Evolutionary conservation across 768 basidiomycete genomes (phyloP).

Genomic region (Butyriboletus loyo): DNA sequence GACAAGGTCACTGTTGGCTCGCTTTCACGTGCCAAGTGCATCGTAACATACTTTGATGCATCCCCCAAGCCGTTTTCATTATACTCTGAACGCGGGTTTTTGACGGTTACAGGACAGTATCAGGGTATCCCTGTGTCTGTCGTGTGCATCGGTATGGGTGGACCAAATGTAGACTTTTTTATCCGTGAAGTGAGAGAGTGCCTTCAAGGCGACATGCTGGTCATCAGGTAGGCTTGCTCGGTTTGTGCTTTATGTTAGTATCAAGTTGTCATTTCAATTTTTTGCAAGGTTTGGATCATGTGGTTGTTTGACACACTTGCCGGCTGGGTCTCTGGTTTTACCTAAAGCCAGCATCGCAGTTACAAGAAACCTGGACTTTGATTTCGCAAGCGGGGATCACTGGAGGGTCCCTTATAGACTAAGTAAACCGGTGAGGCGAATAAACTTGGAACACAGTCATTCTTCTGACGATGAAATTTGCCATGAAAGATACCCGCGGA

Average conservation of each 20-base stretch:
- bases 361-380: slow-evolving; percentile 72
- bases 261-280: not conserved
- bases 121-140: slow-evolving; percentile 63
- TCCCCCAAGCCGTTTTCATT: slow-evolving; percentile 57
- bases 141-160: slow-evolving; percentile 82
- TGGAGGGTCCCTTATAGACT: slow-evolving; percentile 54
- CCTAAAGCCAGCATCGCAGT: slow-evolving; percentile 68
- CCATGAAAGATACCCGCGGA: slow-evolving; percentile 57
- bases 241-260: not conserved
- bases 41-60: slow-evolving; percentile 63
- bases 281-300: slow-evolving; percentile 72
- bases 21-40: slow-evolving; percentile 57
- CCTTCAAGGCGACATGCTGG: slow-evolving; percentile 56
- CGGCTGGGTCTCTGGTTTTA: slow-evolving; percentile 74
- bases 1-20: slow-evolving; percentile 71
- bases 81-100: slow-evolving; percentile 71
- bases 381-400: slow-evolving; percentile 51
- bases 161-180: slow-evolving; percentile 82
- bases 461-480: slow-evolving; percentile 1
- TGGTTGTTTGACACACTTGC: slow-evolving; percentile 63
- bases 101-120: slow-evolving; percentile 68
- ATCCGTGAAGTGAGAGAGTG: slow-evolving; percentile 78
- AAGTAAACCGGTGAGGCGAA: slow-evolving; percentile 54
- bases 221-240: slow-evolving; percentile 40
- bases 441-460: not conserved